Base-by-base conservation (phyloP, 2,329 filamentous ascomycete genomes). In the Cercospora zeina region DNA sequence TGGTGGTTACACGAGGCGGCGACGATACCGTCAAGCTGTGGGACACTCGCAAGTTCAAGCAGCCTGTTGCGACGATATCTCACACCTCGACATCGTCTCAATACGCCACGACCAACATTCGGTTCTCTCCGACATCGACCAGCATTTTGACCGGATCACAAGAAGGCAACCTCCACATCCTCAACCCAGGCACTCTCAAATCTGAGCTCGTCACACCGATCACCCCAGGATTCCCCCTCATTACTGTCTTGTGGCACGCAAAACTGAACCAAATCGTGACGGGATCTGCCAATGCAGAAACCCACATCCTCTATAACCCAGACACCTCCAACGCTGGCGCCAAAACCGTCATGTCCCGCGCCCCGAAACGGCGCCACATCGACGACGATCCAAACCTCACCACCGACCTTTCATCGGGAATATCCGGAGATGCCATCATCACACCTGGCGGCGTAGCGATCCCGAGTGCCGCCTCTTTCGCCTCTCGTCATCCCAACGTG, bases 251-350 rank as follows among this genome's bases (percentile, higher is more conserved):
- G 65, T 99, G 95, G 95, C 93, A 99, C 72, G 83, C 89, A 19
- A 96, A 92, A 76, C 86, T 99, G 72, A 97, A 99, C 74, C 95
- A 99, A 73, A 96, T 99, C 71, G 77, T 97, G 66, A 96, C 93
- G 8, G 93, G 93, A 62, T 97, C 93, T 50, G 91, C 91, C 57
- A 96, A 97, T 72, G 87, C 88, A 61, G 90, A 96, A 76, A 92
- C 90, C 0, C 93, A 93, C 71, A 84, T 97, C 45, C 87, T 99
- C 53, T 99, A 95, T 79, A 93, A 90, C 72, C 95, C 95, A 1
- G 85, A 82, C n/a, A 87, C 87, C 69, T 99, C 95, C 21, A 83
- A 75, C 11, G 87, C 87, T 64, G 95, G 95, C 62, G 95, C 93
- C 3, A 87, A 92, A 59, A 87, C 91, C 63, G 89, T 97, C 67